These are phyloP conservation scores for Suhomyces sp. DNA, from an alignment of 805 yeast genomes.

Conservation along the genomic window DNA sequence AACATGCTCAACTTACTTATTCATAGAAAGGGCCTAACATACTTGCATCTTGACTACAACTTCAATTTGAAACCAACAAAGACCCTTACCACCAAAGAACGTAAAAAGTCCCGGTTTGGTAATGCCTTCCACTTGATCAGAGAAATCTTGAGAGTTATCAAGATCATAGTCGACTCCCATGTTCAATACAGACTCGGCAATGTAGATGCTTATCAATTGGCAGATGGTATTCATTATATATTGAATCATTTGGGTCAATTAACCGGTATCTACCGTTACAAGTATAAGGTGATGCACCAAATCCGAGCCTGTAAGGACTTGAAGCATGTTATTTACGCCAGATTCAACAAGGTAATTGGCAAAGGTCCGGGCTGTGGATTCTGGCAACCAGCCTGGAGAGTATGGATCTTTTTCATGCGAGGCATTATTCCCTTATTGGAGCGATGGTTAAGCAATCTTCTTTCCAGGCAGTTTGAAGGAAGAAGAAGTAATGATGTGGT, in stretches of 20 bases:
- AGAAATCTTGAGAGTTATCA: constrained; percentile 80
- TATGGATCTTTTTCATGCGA: constrained; percentile 88
- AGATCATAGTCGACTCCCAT: constrained; percentile 88
- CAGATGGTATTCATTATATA: constrained; percentile 90
- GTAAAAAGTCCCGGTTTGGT: constrained; percentile 94
- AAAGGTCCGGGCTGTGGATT: constrained; percentile 99
- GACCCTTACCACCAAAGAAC: constrained; percentile 91
- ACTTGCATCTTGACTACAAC: constrained; percentile 90
- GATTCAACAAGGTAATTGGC: constrained; percentile 82
- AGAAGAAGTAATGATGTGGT: constrained; percentile 88
- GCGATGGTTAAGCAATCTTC: constrained; percentile 89
- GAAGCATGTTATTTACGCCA: constrained; percentile 84
- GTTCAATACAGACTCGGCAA: constrained; percentile 88
- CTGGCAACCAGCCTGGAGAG: constrained; percentile 99
- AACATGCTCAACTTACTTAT: constrained; percentile 88
- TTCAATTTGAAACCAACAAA: constrained; percentile 95
- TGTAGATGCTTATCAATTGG: constrained; percentile 88
- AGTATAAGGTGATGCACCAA: constrained; percentile 97
- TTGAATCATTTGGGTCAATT: constrained; percentile 92
- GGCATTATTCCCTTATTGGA: constrained; percentile 91
- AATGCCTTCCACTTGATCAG: constrained; percentile 92
- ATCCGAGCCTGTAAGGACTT: constrained; percentile 93
- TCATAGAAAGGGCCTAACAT: constrained; percentile 87
- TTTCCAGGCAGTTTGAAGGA: constrained; percentile 95
- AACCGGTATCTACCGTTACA: constrained; percentile 95